A percentile compares a stretch with the other conserved stretches of the same genome.
Evolutionary conservation across 2,329 filamentous ascomycete genomes (phyloP).

Genomic region (Pleurostoma richardsiae): DNA sequence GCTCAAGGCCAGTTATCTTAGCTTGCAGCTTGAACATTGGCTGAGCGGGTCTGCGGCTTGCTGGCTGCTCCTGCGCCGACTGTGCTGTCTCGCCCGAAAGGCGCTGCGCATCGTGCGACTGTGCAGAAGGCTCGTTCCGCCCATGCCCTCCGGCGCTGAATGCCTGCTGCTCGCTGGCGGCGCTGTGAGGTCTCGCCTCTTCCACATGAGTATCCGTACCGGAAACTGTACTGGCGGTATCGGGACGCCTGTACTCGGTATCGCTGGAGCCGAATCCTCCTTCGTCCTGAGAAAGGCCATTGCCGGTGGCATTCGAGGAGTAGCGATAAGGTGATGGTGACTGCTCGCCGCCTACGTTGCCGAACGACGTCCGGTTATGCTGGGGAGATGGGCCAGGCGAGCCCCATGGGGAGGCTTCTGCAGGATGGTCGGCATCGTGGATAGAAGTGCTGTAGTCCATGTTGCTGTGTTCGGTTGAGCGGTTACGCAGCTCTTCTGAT

Average conservation of each 20-base stretch:
- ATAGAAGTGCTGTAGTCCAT: constrained; percentile 59
- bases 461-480: constrained; percentile 8
- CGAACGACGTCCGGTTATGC: constrained; percentile 38
- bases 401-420: constrained; percentile 51
- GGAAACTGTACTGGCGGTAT: constrained; percentile 39
- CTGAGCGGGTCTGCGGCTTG: constrained; percentile 52
- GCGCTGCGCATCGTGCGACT: constrained; percentile 12
- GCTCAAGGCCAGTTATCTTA: constrained; percentile 90
- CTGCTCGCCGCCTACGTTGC: constrained; percentile 30
- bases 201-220: constrained; percentile 35
- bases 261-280: constrained; percentile 28
- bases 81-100: constrained; percentile 15
- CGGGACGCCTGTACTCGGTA: constrained; percentile 36
- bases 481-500: constrained; percentile 4
- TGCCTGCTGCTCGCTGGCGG: constrained; percentile 2
- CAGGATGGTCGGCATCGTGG: constrained; percentile 47
- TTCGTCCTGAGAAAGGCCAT: constrained; percentile 31
- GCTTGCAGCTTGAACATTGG: constrained; percentile 83
- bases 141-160: not conserved
- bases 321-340: constrained; percentile 36
- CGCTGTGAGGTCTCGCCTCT: constrained; percentile 17
- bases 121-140: constrained; percentile 7
- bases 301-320: constrained; percentile 32
- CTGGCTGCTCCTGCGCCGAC: constrained; percentile 28
- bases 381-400: constrained; percentile 45